A percentile compares a stretch with the other conserved stretches of the same genome.
Conservation (phyloP, 2,329 filamentous ascomycete species). For the Zymoseptoria tritici region DNA sequence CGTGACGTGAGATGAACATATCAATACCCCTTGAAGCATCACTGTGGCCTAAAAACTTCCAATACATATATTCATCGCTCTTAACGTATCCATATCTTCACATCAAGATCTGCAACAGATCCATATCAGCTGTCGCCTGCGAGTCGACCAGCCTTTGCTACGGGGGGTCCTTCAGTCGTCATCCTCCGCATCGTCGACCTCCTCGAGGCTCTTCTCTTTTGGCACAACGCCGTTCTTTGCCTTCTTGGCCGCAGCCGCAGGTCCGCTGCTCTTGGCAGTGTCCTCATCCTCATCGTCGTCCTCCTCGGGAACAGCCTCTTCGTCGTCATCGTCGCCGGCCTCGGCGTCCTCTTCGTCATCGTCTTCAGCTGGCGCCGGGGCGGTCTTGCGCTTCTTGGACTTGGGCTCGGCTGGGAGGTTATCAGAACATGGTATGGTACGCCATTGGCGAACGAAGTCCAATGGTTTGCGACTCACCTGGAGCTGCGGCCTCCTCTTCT, state of each 20-base stretch:
- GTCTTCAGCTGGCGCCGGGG: slow-evolving; percentile 9
- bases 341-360: slow-evolving; percentile 17
- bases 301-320: slow-evolving; percentile 26
- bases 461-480: slow-evolving; percentile 2
- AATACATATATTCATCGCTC: neutral
- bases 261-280: slow-evolving; percentile 22
- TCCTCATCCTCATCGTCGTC: slow-evolving; percentile 27
- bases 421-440: neutral
- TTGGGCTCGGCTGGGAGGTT: slow-evolving; percentile 9
- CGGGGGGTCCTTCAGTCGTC: slow-evolving; percentile 8
- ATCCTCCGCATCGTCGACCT: slow-evolving; percentile 21
- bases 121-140: neutral
- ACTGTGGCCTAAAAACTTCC: neutral
- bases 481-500: slow-evolving; percentile 10
- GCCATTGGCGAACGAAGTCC: neutral
- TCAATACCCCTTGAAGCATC: too few relatives aligned
- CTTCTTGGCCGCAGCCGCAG: slow-evolving; percentile 25
- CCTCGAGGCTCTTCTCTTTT: slow-evolving; percentile 26
- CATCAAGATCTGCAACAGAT: neutral
- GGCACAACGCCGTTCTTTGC: slow-evolving; percentile 24
- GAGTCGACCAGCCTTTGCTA: neutral
- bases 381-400: slow-evolving; percentile 20
- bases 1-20: too few relatives aligned
- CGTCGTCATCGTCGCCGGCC: slow-evolving; percentile 22
- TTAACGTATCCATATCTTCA: neutral